Evolutionary conservation across 2,329 filamentous ascomycete genomes (phyloP).

Genomic region (Calonectria hawksworthii): DNA sequence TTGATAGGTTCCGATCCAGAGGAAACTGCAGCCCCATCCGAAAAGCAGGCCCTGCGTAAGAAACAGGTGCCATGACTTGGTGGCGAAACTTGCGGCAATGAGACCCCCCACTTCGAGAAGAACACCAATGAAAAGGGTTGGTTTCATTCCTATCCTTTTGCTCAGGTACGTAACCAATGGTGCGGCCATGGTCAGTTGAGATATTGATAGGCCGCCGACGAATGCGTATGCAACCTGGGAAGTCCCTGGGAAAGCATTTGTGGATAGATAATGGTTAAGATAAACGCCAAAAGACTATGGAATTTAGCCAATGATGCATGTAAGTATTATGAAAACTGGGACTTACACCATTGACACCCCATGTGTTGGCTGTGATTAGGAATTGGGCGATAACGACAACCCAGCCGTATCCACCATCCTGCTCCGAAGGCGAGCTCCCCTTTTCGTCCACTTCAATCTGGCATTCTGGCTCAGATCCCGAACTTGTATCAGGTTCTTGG

Average conservation of each 20-base stretch:
- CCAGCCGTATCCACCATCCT: conserved; percentile 16
- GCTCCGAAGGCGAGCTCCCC: neutral
- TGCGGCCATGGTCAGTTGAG: conserved; percentile 5
- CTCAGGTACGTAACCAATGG: neutral
- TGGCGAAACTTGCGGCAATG: conserved; percentile 67
- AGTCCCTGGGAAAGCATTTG: conserved; percentile 1
- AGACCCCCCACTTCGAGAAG: conserved; percentile 65
- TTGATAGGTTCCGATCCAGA: conserved; percentile 68
- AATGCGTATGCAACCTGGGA: conserved; percentile 9
- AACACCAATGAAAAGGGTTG: conserved; percentile 65
- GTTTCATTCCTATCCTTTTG: conserved; percentile 44
- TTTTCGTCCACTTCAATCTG: neutral
- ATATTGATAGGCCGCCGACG: neutral
- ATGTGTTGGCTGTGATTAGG: conserved; percentile 12
- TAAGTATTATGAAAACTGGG: neutral
- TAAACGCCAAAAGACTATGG: neutral
- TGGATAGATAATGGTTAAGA: conserved; percentile 7
- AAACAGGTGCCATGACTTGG: conserved; percentile 71
- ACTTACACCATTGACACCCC: conserved; percentile 15
- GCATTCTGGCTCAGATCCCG: neutral
- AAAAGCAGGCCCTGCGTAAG: conserved; percentile 71
- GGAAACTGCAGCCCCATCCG: conserved; percentile 72
- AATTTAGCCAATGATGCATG: neutral
- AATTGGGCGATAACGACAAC: conserved; percentile 6
- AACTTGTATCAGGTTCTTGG: neutral